Conservation (phyloP, 306 rosid genomes). For the Abrus precatorius region DNA sequence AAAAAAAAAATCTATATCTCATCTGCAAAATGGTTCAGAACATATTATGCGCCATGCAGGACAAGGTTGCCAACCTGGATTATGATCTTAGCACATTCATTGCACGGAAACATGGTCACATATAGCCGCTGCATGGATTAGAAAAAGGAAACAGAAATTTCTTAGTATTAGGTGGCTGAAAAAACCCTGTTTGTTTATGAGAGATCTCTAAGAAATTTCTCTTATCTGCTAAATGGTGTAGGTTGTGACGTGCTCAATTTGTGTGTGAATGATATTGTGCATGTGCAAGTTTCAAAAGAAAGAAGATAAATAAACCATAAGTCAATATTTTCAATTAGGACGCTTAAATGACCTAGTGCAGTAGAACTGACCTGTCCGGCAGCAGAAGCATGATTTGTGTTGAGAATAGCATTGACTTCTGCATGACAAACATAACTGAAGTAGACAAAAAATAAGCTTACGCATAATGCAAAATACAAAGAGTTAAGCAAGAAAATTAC, state of each 20-base stretch:
- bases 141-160: conserved; percentile 23
- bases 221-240: neutral
- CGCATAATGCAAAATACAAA: neutral
- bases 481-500: neutral
- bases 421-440: conserved; percentile 95
- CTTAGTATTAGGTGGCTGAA: conserved; percentile 26
- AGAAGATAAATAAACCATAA: conserved; percentile 8
- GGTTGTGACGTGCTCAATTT: neutral
- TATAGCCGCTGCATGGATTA: conserved; percentile 70
- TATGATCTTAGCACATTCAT: conserved; percentile 93
- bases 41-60: neutral
- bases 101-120: conserved; percentile 93
- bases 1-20: neutral
- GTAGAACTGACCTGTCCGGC: conserved; percentile 82
- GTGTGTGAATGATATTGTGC: neutral
- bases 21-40: conserved; percentile 21
- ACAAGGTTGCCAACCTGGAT: conserved; percentile 75
- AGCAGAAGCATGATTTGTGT: conserved; percentile 96
- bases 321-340: conserved; percentile 7
- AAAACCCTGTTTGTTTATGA: neutral
- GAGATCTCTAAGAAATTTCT: conserved; percentile 16
- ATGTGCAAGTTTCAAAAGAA: conserved; percentile 3
- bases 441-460: neutral
- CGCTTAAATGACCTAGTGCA: neutral
- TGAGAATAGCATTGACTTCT: conserved; percentile 93